phyloP scores from a whole-genome alignment of 805 yeast genomes.

The Candida mattraensis region DNA sequence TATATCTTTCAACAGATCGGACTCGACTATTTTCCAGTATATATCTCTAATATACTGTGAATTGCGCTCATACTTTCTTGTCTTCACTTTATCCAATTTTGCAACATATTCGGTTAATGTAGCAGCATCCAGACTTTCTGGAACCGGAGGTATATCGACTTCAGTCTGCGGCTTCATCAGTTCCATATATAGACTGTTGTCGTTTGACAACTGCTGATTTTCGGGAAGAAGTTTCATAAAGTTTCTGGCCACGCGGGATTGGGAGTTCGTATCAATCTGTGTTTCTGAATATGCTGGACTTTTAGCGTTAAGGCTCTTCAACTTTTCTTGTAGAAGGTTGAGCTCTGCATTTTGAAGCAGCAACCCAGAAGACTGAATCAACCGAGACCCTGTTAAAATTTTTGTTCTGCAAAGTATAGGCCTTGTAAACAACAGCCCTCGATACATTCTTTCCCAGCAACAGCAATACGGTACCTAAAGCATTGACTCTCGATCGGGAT shows the following conservation, averaged over 20 bases:
- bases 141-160: slow-evolving; percentile 9
- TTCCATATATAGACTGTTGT: slow-evolving; percentile 4
- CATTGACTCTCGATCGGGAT: too few relatives aligned
- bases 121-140: slow-evolving; percentile 9
- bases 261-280: slow-evolving; percentile 10
- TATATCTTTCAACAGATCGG: slow-evolving; percentile 10
- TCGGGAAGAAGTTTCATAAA: slow-evolving; percentile 9
- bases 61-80: slow-evolving; percentile 10
- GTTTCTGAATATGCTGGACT: slow-evolving; percentile 10
- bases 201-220: slow-evolving; percentile 3
- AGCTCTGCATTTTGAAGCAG: too few relatives aligned
- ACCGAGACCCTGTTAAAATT: too few relatives aligned
- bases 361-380: too few relatives aligned
- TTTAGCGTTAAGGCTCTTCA: not conserved
- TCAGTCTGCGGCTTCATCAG: slow-evolving; percentile 8
- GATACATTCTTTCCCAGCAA: too few relatives aligned
- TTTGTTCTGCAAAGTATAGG: too few relatives aligned
- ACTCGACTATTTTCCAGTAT: slow-evolving; percentile 13
- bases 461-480: too few relatives aligned
- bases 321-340: not conserved
- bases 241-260: slow-evolving; percentile 13
- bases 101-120: slow-evolving; percentile 12
- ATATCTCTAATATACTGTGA: slow-evolving; percentile 10
- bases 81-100: slow-evolving; percentile 9
- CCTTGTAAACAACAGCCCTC: too few relatives aligned